Evolutionary conservation across 2,329 filamentous ascomycete genomes (phyloP).

Genomic region (Clarireedia hainanense): DNA sequence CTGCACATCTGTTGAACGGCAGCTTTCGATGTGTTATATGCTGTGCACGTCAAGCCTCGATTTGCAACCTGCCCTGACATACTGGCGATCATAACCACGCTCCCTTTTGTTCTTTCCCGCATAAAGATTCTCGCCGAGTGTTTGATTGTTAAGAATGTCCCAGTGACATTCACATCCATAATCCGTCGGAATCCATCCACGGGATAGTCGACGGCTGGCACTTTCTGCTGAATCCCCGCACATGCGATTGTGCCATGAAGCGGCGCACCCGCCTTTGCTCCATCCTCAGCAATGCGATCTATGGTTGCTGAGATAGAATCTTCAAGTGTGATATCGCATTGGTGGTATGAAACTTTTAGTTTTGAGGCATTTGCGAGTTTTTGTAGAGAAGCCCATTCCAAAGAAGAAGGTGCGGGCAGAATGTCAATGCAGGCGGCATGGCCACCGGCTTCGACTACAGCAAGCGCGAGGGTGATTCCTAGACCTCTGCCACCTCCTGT

Average conservation of each 20-base stretch:
- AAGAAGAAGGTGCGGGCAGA: conserved; percentile 13
- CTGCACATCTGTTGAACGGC: conserved; percentile 51
- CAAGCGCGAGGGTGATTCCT: conserved; percentile 40
- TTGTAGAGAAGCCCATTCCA: background rate
- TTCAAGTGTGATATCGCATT: conserved; percentile 42
- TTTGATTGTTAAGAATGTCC: conserved; percentile 62
- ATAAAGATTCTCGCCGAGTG: conserved; percentile 53
- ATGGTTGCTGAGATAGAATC: conserved; percentile 31
- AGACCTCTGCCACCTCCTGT: conserved; percentile 44
- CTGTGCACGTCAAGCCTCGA: conserved; percentile 45
- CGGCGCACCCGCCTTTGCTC: conserved; percentile 20
- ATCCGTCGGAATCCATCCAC: conserved; percentile 44
- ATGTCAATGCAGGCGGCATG: conserved; percentile 33
- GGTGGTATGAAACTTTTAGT: background rate
- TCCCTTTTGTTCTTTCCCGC: conserved; percentile 34
- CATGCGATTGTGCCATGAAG: conserved; percentile 59
- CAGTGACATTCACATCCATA: conserved; percentile 62
- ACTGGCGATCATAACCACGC: conserved; percentile 43
- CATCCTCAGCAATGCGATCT: conserved; percentile 17
- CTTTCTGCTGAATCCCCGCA: conserved; percentile 62
- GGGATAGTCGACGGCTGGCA: conserved; percentile 57
- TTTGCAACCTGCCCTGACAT: conserved; percentile 44
- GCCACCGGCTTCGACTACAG: conserved; percentile 41
- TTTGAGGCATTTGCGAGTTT: conserved; percentile 29
- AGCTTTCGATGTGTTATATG: conserved; percentile 56